Percentiles rank a stretch among this genome's conserved stretches.
These are phyloP conservation scores for Adansonia madagascariensis DNA, from an alignment of 441 rosid genomes.

Conservation along the genomic window DNA sequence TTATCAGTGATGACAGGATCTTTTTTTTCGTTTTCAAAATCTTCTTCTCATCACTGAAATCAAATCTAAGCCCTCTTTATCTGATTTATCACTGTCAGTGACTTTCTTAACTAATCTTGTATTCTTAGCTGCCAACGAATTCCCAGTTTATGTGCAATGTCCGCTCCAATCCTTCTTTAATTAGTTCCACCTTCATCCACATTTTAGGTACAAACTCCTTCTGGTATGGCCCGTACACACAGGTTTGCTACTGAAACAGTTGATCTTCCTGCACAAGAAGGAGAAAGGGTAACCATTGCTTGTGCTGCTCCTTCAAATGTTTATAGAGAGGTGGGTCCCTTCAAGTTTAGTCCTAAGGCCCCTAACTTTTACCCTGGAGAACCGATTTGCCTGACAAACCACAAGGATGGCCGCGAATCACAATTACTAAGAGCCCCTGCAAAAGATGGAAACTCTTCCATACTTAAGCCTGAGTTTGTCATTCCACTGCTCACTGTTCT, in stretches of 20 bases:
- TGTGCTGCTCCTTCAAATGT: conserved; percentile 82
- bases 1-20: background rate
- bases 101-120: conserved; percentile 1
- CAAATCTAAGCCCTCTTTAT: conserved; percentile 4
- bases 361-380: conserved; percentile 81
- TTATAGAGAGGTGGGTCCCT: conserved; percentile 80
- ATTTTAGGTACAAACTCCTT: conserved; percentile 81
- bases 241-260: conserved; percentile 90
- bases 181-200: conserved; percentile 5
- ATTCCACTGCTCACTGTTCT: conserved; percentile 72
- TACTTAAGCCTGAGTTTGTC: conserved; percentile 63
- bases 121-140: background rate
- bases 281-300: conserved; percentile 89
- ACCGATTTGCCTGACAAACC: conserved; percentile 89
- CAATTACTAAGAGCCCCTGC: conserved; percentile 70
- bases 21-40: background rate
- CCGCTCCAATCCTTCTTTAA: conserved; percentile 9
- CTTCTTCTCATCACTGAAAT: background rate
- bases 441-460: conserved; percentile 60
- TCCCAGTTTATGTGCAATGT: background rate
- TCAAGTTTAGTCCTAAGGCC: conserved; percentile 74
- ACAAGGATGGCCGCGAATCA: conserved; percentile 71
- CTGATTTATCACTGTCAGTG: background rate
- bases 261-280: conserved; percentile 89
- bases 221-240: conserved; percentile 85